Evolutionary conservation across 192 early-diverging fungal genomes (phyloP).

Genomic region (Coemansia sp.): DNA sequence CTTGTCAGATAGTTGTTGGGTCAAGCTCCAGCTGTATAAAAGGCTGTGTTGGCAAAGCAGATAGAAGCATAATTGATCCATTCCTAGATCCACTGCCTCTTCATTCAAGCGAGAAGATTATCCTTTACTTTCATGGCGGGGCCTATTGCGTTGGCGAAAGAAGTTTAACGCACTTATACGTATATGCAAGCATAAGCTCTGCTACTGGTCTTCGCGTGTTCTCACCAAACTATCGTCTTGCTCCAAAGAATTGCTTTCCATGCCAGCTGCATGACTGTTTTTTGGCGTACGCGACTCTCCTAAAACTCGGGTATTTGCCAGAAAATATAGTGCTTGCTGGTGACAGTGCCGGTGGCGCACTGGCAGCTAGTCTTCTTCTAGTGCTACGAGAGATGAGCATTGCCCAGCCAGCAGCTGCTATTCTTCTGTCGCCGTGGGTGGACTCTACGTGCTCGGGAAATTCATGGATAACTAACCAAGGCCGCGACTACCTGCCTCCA

Average conservation of each 20-base stretch:
- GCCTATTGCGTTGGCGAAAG: slow-evolving; percentile 54
- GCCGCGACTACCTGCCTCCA: slow-evolving; percentile 32
- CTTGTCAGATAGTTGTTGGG: slow-evolving; percentile 40
- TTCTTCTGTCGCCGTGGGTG: slow-evolving; percentile 51
- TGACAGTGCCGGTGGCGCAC: slow-evolving; percentile 50
- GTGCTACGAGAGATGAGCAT: slow-evolving; percentile 28
- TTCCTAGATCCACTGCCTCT: slow-evolving; percentile 23
- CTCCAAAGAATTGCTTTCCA: slow-evolving; percentile 38
- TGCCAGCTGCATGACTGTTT: slow-evolving; percentile 79
- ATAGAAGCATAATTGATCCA: not conserved
- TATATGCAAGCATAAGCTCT: slow-evolving; percentile 36
- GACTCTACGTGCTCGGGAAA: slow-evolving; percentile 42
- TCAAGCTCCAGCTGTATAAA: not conserved
- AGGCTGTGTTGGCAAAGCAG: not conserved
- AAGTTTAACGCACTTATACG: slow-evolving; percentile 39
- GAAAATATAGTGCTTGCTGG: slow-evolving; percentile 42
- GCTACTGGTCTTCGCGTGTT: slow-evolving; percentile 38
- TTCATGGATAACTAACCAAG: slow-evolving; percentile 31
- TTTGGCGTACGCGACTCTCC: slow-evolving; percentile 69
- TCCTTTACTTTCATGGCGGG: slow-evolving; percentile 49
- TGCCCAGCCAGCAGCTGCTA: slow-evolving; percentile 8
- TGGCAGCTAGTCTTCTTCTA: slow-evolving; percentile 32
- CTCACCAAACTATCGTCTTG: slow-evolving; percentile 48
- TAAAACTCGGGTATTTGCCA: slow-evolving; percentile 45
- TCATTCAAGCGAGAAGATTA: slow-evolving; percentile 21